A percentile compares a stretch with the other conserved stretches of the same genome.
Evolutionary conservation across 2,329 filamentous ascomycete species (phyloP).

Genomic region (Calonectria multiphialidica): DNA sequence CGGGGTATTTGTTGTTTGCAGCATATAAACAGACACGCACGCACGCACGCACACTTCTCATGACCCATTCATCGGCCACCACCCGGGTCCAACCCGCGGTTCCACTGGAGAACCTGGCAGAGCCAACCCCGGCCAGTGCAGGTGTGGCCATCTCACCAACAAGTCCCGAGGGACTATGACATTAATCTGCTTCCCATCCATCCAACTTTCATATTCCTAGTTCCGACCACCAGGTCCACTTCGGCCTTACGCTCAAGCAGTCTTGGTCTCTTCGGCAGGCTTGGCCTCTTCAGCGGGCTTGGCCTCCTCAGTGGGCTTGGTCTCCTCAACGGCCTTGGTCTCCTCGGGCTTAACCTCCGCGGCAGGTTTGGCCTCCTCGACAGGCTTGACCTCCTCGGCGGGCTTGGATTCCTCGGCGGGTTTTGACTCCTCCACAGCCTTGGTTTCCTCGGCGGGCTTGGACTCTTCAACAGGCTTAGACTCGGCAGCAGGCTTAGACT

Average conservation of each 20-base stretch:
- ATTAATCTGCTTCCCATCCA: background rate
- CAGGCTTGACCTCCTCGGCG: background rate
- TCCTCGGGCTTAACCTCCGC: slow-evolving; percentile 24
- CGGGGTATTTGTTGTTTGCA: slow-evolving; percentile 23
- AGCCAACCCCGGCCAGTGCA: slow-evolving; percentile 8
- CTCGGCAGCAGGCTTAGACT: slow-evolving; percentile 17
- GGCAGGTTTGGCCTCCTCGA: slow-evolving; percentile 18
- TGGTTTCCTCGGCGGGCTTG: slow-evolving; percentile 8
- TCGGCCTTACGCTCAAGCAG: slow-evolving; percentile 6
- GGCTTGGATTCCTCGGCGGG: slow-evolving; percentile 13
- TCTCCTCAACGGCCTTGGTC: slow-evolving; percentile 7
- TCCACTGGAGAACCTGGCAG: slow-evolving; percentile 7
- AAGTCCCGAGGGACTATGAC: background rate
- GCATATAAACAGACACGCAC: slow-evolving; percentile 22
- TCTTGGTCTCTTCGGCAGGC: slow-evolving; percentile 14
- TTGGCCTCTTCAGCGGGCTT: slow-evolving; percentile 15
- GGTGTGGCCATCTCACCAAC: slow-evolving; percentile 6
- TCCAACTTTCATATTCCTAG: background rate
- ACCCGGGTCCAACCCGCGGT: slow-evolving; percentile 6
- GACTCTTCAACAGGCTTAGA: slow-evolving; percentile 3
- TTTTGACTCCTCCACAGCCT: background rate
- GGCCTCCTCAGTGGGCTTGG: slow-evolving; percentile 10
- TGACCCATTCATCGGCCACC: slow-evolving; percentile 5
- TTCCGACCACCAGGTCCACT: background rate
- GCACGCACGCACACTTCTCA: slow-evolving; percentile 14